phyloP scores from a whole-genome alignment of 352 stramenopile species.

The Elongisporangium senticosum region DNA sequence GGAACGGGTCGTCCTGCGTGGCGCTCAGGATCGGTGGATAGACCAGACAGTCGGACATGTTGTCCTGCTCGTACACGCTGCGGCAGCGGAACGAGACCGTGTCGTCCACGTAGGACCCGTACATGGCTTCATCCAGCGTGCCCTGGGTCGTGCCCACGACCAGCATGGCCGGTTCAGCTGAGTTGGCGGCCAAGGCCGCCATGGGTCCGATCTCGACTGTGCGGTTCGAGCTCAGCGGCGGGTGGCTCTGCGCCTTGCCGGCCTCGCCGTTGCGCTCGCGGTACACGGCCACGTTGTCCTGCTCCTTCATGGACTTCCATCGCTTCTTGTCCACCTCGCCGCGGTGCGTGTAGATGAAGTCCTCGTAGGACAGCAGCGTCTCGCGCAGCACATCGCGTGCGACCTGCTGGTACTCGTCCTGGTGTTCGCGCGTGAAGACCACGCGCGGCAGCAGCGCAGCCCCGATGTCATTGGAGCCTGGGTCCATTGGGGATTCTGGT shows the following conservation, averaged over 20 bases:
- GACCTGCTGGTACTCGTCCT: slow-evolving; percentile 20
- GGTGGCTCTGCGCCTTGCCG: background rate
- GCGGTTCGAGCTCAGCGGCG: background rate
- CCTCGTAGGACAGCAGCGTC: slow-evolving; percentile 31
- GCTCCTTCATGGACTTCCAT: slow-evolving; percentile 34
- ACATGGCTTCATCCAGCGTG: slow-evolving; percentile 47
- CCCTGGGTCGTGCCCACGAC: slow-evolving; percentile 27
- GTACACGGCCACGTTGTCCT: slow-evolving; percentile 28
- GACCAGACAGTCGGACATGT: slow-evolving; percentile 48
- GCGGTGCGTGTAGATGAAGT: slow-evolving; percentile 17
- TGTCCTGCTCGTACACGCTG: slow-evolving; percentile 32
- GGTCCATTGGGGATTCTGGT: background rate
- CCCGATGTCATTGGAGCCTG: background rate
- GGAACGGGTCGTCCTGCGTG: slow-evolving; percentile 46
- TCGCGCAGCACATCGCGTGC: slow-evolving; percentile 19
- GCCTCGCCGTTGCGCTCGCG: slow-evolving; percentile 16
- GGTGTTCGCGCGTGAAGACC: slow-evolving; percentile 22
- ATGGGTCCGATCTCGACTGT: slow-evolving; percentile 36
- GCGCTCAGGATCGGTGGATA: slow-evolving; percentile 33
- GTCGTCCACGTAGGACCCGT: slow-evolving; percentile 36
- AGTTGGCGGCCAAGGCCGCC: slow-evolving; percentile 33
- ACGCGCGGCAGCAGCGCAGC: slow-evolving; percentile 18
- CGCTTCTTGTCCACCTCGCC: slow-evolving; percentile 24
- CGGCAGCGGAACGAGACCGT: slow-evolving; percentile 24
- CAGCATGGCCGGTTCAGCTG: slow-evolving; percentile 27